These are phyloP conservation scores for Aspergillus ochraceus DNA, from an alignment of 2,329 filamentous ascomycete species.

Conservation along the genomic window DNA sequence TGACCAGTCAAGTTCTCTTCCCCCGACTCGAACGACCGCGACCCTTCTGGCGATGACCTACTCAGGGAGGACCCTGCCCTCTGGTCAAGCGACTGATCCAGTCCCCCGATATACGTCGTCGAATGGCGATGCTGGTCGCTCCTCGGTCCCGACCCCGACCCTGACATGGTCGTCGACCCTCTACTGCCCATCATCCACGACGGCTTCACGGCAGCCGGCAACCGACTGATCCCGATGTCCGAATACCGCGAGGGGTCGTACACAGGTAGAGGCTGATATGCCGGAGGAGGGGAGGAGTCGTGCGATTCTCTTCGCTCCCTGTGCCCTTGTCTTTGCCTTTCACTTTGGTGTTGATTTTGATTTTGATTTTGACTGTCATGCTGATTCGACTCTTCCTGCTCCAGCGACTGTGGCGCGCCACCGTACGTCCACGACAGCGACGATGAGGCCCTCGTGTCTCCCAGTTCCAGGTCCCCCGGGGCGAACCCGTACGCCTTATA, in stretches of 20 bases:
- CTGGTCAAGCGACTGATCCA: not conserved
- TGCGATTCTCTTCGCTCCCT: constrained; percentile 13
- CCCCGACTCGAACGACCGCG: constrained; percentile 4
- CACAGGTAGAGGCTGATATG: constrained; percentile 29
- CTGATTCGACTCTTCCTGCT: not conserved
- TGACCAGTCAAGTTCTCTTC: not conserved
- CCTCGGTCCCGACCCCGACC: constrained; percentile 1
- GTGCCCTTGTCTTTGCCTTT: constrained; percentile 16
- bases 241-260: constrained; percentile 38
- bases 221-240: constrained; percentile 7
- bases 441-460: constrained; percentile 9
- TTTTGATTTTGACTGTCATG: not conserved
- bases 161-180: not conserved
- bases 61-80: not conserved
- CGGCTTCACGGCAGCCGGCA: constrained; percentile 3
- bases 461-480: constrained; percentile 7
- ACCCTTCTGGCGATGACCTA: constrained; percentile 4
- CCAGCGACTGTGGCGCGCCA: not conserved
- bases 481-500: not conserved
- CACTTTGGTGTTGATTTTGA: constrained; percentile 12
- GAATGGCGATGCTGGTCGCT: not conserved
- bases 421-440: constrained; percentile 7
- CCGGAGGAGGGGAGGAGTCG: constrained; percentile 23
- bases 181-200: not conserved
- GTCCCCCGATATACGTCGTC: not conserved